phyloP scores from a whole-genome alignment of 768 basidiomycete genomes.

The Pluteus cervinus region DNA sequence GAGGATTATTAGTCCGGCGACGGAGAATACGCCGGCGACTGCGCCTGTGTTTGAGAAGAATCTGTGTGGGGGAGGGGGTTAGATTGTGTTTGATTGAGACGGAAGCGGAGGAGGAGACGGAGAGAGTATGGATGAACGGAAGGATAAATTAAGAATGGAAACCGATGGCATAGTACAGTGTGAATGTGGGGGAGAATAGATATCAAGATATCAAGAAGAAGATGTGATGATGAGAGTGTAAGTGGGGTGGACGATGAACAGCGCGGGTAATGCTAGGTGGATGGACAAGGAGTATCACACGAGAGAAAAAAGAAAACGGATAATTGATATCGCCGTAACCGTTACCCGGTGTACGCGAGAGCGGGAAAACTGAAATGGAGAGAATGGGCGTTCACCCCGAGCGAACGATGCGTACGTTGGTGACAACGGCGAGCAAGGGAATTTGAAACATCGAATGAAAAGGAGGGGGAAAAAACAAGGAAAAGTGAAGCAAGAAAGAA shows the following conservation, averaged over 20 bases:
- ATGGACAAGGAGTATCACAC: no score
- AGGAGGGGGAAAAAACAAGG: neutral
- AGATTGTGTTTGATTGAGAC: neutral
- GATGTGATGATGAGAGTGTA: neutral
- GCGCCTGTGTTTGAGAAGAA: constrained; percentile 72
- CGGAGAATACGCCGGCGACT: constrained; percentile 66
- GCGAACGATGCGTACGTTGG: neutral
- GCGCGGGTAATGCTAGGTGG: no score
- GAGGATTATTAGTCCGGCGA: constrained; percentile 57
- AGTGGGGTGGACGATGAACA: no score
- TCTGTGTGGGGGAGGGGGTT: constrained; percentile 23
- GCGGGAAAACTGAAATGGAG: no score
- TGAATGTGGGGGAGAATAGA: neutral
- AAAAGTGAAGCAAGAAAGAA: neutral
- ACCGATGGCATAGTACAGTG: neutral
- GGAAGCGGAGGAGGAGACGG: neutral
- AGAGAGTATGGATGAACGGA: neutral
- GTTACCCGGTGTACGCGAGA: no score
- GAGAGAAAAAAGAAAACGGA: no score
- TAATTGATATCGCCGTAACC: no score
- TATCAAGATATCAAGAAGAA: neutral
- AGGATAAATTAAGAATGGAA: constrained; percentile 2
- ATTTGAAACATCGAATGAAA: neutral
- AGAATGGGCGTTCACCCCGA: neutral
- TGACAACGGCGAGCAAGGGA: neutral